A percentile compares a stretch with the other conserved stretches of the same genome.
These are phyloP conservation scores for Kwoniella europaea DNA, from an alignment of 768 basidiomycete species.

Conservation along the genomic window DNA sequence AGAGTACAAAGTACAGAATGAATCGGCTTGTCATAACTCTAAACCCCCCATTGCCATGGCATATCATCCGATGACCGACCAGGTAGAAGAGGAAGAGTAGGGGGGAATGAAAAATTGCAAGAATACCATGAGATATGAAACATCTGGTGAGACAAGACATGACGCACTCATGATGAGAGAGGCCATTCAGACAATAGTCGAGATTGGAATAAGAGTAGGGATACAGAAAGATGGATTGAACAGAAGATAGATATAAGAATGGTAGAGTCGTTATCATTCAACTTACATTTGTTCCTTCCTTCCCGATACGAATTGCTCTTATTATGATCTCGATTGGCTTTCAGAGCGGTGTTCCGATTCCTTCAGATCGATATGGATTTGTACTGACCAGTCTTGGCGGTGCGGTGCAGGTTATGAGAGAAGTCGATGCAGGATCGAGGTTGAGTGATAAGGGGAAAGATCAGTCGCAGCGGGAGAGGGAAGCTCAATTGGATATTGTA, in stretches of 20 bases:
- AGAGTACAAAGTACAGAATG: neutral
- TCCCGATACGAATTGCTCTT: neutral
- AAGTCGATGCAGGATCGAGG: too few species aligned
- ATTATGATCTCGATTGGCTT: too few species aligned
- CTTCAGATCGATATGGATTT: too few species aligned
- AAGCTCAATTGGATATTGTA: neutral
- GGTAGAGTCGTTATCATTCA: neutral
- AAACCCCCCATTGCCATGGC: neutral
- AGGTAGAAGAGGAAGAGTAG: neutral
- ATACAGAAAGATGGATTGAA: neutral
- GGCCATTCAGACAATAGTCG: constrained; percentile 4
- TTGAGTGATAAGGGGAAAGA: neutral
- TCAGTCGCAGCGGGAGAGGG: neutral
- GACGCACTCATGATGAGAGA: constrained; percentile 10
- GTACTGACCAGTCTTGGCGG: too few species aligned
- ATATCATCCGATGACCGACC: neutral
- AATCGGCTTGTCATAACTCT: neutral
- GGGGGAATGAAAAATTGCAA: neutral
- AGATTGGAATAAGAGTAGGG: neutral
- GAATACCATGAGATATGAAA: constrained; percentile 2
- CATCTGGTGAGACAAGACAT: constrained; percentile 8
- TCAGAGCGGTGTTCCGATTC: too few species aligned
- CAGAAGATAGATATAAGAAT: neutral
- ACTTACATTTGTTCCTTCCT: neutral
- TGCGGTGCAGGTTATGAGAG: too few species aligned